Evolutionary conservation across 768 basidiomycete genomes (phyloP).

Genomic region (Lactifluus hygrophoroides): DNA sequence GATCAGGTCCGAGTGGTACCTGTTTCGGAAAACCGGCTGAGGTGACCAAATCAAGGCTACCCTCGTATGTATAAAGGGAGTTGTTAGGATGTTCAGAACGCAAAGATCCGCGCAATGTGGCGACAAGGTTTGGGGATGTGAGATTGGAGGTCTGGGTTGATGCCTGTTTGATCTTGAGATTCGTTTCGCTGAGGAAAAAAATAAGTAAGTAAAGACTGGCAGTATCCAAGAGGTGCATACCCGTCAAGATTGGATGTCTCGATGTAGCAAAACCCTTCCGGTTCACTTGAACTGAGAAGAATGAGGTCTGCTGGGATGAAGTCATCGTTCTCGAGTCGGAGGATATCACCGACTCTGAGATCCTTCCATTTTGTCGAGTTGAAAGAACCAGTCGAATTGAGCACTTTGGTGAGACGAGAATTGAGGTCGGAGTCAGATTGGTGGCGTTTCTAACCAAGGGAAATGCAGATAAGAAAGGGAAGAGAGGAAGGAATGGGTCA

Average conservation of each 20-base stretch:
- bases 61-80: slow-evolving; percentile 93
- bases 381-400: slow-evolving; percentile 57
- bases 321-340: slow-evolving; percentile 84
- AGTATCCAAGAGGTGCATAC: slow-evolving; percentile 35
- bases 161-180: slow-evolving; percentile 97
- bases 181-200: slow-evolving; percentile 66
- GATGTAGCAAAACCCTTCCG: slow-evolving; percentile 95
- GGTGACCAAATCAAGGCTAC: slow-evolving; percentile 58
- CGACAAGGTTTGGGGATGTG: slow-evolving; percentile 68
- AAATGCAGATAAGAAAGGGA: not conserved
- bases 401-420: slow-evolving; percentile 68
- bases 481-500: not conserved
- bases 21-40: slow-evolving; percentile 58
- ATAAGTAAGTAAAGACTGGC: not conserved
- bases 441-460: slow-evolving; percentile 71
- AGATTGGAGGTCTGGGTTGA: slow-evolving; percentile 71
- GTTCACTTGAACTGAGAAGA: slow-evolving; percentile 83
- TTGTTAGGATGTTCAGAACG: slow-evolving; percentile 97
- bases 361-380: slow-evolving; percentile 78
- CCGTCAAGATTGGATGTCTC: slow-evolving; percentile 98
- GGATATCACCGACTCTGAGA: slow-evolving; percentile 83
- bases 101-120: slow-evolving; percentile 68
- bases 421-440: slow-evolving; percentile 92
- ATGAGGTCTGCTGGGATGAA: slow-evolving; percentile 95
- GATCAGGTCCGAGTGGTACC: slow-evolving; percentile 89